These are phyloP conservation scores for Rehmannia glutinosa DNA, from an alignment of 257 asterid species.

Conservation along the genomic window DNA sequence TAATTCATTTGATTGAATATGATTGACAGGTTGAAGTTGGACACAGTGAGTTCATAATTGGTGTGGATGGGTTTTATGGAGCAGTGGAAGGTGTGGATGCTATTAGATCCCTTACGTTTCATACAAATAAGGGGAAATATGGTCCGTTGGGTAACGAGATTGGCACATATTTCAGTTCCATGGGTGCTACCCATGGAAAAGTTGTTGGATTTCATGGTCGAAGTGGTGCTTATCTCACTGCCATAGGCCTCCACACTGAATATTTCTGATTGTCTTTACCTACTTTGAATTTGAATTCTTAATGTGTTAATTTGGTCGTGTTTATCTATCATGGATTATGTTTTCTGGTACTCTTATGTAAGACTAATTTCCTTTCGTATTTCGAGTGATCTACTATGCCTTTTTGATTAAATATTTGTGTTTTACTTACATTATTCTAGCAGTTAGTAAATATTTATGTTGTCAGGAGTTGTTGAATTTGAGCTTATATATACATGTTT, in stretches of 20 bases:
- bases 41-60: neutral
- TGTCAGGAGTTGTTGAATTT: no score
- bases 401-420: no score
- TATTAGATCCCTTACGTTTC: neutral
- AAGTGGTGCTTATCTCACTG: neutral
- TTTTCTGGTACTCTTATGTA: neutral
- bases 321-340: no score
- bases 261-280: neutral
- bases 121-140: neutral
- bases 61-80: neutral
- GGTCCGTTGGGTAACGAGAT: neutral
- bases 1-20: no score
- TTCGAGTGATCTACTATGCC: no score
- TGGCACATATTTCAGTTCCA: neutral
- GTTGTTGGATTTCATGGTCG: neutral
- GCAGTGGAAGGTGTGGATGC: neutral
- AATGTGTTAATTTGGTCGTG: neutral
- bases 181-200: neutral
- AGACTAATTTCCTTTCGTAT: no score
- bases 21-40: neutral
- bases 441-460: no score
- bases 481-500: no score
- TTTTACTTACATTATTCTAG: no score
- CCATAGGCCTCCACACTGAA: neutral
- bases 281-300: no score